These are phyloP conservation scores for Verticillium isaacii DNA, from an alignment of 2,329 filamentous ascomycete species.

Conservation along the genomic window DNA sequence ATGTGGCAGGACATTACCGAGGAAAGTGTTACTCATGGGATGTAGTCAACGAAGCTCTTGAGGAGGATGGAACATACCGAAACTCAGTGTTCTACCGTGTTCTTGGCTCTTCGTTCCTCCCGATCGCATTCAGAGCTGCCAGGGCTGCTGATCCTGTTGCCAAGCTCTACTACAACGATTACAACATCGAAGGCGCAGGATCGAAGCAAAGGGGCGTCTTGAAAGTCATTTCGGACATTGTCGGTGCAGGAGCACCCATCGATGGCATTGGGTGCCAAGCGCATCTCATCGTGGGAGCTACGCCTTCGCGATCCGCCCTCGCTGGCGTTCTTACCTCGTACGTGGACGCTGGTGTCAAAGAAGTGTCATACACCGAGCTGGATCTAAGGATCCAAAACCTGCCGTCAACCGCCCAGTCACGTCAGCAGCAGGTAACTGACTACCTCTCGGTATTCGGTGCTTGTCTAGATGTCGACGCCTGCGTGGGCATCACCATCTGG, in stretches of 20 bases:
- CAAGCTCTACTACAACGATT: conserved; percentile 74
- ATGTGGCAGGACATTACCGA: too few species aligned
- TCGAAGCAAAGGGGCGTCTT: conserved; percentile 12
- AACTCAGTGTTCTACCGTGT: conserved; percentile 60
- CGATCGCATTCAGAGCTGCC: conserved; percentile 65
- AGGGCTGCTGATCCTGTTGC: conserved; percentile 60
- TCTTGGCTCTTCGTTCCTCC: conserved; percentile 65
- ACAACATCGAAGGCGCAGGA: conserved; percentile 59
- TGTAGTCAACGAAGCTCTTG: conserved; percentile 61
- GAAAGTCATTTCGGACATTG: too few species aligned
- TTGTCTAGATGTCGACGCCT: conserved; percentile 53
- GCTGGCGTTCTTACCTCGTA: too few species aligned
- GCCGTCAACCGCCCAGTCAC: conserved; percentile 39
- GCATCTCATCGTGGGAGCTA: too few species aligned
- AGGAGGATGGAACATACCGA: conserved; percentile 56
- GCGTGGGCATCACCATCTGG: conserved; percentile 64
- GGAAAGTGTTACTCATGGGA: conserved; percentile 29
- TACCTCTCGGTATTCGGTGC: conserved; percentile 53
- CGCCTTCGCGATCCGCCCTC: too few species aligned
- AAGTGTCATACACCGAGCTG: too few species aligned
- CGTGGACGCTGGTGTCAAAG: too few species aligned
- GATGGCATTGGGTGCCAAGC: conserved; percentile 47
- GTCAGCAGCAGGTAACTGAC: conserved; percentile 43
- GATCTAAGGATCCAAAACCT: neutral
- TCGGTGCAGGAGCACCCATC: conserved; percentile 54